Conservation (phyloP, 352 stramenopile species). For the Globisporangium emineosum region DNA sequence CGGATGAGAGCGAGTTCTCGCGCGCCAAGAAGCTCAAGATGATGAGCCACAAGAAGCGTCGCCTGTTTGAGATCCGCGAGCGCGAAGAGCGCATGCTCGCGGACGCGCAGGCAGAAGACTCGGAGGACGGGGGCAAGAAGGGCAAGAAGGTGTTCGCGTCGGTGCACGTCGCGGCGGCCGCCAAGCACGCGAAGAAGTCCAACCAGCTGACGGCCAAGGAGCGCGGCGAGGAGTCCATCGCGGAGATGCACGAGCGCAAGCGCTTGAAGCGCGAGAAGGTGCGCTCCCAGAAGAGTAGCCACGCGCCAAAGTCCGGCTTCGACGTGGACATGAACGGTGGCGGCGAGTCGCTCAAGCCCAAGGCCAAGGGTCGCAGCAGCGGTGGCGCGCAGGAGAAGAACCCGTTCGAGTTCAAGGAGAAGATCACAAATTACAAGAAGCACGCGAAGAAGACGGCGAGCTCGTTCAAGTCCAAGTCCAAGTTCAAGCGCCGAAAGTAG, state of each 20-base stretch:
- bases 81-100: slow-evolving; percentile 78
- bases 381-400: slow-evolving; percentile 46
- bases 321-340: slow-evolving; percentile 68
- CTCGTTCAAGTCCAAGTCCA: slow-evolving; percentile 90
- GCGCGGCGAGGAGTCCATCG: slow-evolving; percentile 76
- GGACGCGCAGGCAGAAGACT: slow-evolving; percentile 43
- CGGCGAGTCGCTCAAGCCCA: slow-evolving; percentile 23
- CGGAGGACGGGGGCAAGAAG: slow-evolving; percentile 38
- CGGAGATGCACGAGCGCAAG: slow-evolving; percentile 76
- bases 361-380: slow-evolving; percentile 40
- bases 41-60: slow-evolving; percentile 87
- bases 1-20: slow-evolving; percentile 39
- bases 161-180: slow-evolving; percentile 70
- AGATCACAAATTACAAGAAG: slow-evolving; percentile 90
- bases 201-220: slow-evolving; percentile 45
- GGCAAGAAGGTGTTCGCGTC: slow-evolving; percentile 74
- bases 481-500: slow-evolving; percentile 85
- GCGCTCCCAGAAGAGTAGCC: slow-evolving; percentile 49
- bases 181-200: slow-evolving; percentile 82
- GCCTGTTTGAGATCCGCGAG: slow-evolving; percentile 80
- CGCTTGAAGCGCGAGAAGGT: slow-evolving; percentile 75
- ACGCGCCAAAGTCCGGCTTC: slow-evolving; percentile 50
- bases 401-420: slow-evolving; percentile 88
- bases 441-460: slow-evolving; percentile 83
- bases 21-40: slow-evolving; percentile 77